A percentile compares a stretch with the other conserved stretches of the same genome.
phyloP scores from a whole-genome alignment of 2,329 filamentous ascomycete genomes.

The Sclerotinia borealis region DNA sequence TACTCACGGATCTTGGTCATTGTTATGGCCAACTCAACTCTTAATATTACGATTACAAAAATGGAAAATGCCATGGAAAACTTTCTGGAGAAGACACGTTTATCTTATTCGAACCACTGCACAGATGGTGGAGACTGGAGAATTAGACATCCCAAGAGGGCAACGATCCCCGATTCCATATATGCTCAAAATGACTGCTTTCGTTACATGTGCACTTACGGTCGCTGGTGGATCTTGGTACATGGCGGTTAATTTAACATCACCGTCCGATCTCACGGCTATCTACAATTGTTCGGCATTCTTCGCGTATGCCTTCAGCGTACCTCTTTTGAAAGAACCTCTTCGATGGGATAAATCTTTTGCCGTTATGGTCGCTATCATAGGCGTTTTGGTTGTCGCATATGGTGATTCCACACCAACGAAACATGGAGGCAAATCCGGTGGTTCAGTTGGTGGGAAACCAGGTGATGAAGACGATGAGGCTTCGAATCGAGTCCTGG shows the following conservation, averaged over 20 bases:
- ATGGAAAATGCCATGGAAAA: constrained; percentile 68
- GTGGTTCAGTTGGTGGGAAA: constrained; percentile 44
- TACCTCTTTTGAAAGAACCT: constrained; percentile 81
- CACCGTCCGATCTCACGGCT: constrained; percentile 85
- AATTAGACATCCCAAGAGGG: constrained; percentile 56
- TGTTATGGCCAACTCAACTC: constrained; percentile 84
- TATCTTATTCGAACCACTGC: constrained; percentile 58
- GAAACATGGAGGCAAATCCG: constrained; percentile 50
- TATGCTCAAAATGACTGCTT: constrained; percentile 70
- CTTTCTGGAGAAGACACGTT: constrained; percentile 76
- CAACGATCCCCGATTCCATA: constrained; percentile 59
- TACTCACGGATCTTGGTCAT: constrained; percentile 87
- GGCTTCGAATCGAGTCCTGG: constrained; percentile 64
- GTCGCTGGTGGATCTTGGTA: constrained; percentile 94
- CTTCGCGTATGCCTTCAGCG: constrained; percentile 95
- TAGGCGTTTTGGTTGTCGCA: constrained; percentile 88
- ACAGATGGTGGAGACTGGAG: constrained; percentile 80
- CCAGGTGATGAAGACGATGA: constrained; percentile 37
- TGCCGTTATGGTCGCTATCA: constrained; percentile 79
- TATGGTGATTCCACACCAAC: constrained; percentile 67
- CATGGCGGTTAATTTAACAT: constrained; percentile 87
- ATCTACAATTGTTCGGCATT: constrained; percentile 99
- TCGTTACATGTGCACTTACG: constrained; percentile 80
- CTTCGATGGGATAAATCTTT: constrained; percentile 78
- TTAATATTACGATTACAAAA: constrained; percentile 74